Evolutionary conservation across 345 rosid genomes (phyloP).

Genomic region (Brassica juncea): DNA sequence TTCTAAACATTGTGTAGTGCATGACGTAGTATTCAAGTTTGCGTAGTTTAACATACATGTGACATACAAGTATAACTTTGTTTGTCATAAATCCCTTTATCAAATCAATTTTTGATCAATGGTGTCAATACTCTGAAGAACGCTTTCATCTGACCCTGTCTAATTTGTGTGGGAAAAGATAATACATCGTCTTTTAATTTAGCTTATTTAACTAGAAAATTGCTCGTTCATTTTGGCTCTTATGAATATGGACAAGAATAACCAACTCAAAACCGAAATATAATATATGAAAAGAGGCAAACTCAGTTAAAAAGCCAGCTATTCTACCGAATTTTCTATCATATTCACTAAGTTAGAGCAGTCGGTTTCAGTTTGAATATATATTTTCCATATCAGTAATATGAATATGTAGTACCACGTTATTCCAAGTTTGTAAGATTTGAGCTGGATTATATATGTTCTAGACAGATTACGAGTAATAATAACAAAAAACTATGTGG

Average conservation of each 20-base stretch:
- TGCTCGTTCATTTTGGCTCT: neutral
- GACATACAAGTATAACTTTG: too few species aligned
- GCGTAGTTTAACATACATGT: too few species aligned
- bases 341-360: neutral
- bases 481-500: neutral
- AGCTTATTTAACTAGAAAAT: neutral
- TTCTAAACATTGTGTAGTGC: neutral
- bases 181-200: too few species aligned
- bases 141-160: too few species aligned
- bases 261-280: neutral
- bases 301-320: neutral
- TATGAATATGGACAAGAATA: neutral
- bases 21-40: too few species aligned
- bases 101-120: too few species aligned
- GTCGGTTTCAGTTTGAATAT: neutral
- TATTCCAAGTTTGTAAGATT: neutral
- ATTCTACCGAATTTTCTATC: neutral
- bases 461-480: neutral
- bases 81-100: too few species aligned
- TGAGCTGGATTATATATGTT: constrained; percentile 7
- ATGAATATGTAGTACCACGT: neutral
- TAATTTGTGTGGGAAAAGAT: too few species aligned
- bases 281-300: neutral
- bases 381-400: neutral
- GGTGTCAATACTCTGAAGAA: too few species aligned